Percentiles rank a stretch among this genome's conserved stretches.
Conservation (phyloP, 2,329 filamentous ascomycete genomes). For the Claviceps fusiformis region DNA sequence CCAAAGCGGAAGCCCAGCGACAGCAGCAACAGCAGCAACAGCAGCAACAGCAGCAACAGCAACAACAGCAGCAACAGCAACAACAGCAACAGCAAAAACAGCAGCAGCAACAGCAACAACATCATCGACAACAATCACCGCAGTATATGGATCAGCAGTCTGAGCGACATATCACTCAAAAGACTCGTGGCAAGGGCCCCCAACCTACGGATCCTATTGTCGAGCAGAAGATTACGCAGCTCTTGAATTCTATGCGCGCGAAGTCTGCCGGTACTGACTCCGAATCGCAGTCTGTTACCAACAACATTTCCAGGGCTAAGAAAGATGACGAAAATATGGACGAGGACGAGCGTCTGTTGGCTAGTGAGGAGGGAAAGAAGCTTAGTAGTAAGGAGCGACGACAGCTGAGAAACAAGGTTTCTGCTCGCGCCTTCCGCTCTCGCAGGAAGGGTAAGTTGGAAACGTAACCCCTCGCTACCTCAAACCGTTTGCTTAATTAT, state of each 20-base stretch:
- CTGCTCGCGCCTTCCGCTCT: constrained; percentile 93
- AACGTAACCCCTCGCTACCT: not conserved
- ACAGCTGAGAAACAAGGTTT: constrained; percentile 98
- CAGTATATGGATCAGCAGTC: constrained; percentile 30
- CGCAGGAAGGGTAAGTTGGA: constrained; percentile 74
- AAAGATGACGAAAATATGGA: constrained; percentile 99
- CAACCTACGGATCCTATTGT: constrained; percentile 54
- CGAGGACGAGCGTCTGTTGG: constrained; percentile 82
- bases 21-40: constrained; percentile 50
- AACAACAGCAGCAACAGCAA: constrained; percentile 47
- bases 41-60: constrained; percentile 53
- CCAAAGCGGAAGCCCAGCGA: constrained; percentile 58
- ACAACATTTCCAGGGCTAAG: constrained; percentile 59
- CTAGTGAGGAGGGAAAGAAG: constrained; percentile 98
- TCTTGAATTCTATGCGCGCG: constrained; percentile 83
- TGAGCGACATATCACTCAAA: constrained; percentile 35
- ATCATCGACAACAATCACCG: constrained; percentile 55
- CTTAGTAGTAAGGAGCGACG: constrained; percentile 94
- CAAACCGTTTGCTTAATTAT: not conserved
- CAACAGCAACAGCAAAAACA: constrained; percentile 54
- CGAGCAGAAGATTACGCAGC: constrained; percentile 86
- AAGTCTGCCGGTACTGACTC: constrained; percentile 44
- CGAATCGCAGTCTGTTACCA: constrained; percentile 32
- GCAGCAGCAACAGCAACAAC: constrained; percentile 47
- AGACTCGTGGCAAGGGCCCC: constrained; percentile 35